phyloP scores from a whole-genome alignment of 176 grass and related monocot species.

The Carex myosuroides region DNA sequence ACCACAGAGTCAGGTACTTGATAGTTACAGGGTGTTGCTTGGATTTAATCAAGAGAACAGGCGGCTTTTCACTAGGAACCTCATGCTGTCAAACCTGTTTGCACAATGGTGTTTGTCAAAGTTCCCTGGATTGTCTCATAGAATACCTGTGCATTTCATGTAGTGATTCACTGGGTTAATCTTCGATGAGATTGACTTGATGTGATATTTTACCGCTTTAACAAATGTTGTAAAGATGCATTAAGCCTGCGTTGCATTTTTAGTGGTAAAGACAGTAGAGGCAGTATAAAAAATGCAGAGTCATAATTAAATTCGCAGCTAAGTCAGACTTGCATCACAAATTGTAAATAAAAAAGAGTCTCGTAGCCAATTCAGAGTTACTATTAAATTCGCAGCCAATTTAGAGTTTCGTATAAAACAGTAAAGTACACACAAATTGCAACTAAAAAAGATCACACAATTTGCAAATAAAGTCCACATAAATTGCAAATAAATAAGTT shows the following conservation, averaged over 20 bases:
- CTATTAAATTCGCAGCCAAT: too few species aligned
- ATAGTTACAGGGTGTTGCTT: neutral
- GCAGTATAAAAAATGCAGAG: neutral
- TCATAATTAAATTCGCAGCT: too few species aligned
- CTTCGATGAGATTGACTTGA: neutral
- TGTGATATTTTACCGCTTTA: neutral
- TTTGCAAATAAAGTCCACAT: too few species aligned
- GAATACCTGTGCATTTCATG: neutral
- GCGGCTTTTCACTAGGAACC: neutral
- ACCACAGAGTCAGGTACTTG: neutral
- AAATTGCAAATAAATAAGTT: too few species aligned
- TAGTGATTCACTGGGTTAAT: neutral
- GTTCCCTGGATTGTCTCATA: neutral
- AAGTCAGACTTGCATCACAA: too few species aligned
- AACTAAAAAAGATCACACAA: too few species aligned
- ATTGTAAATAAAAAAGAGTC: too few species aligned
- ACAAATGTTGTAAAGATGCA: neutral
- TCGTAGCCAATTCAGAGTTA: too few species aligned
- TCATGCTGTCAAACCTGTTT: neutral
- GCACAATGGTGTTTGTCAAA: neutral
- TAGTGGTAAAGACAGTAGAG: neutral
- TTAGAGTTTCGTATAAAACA: too few species aligned
- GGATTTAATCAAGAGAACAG: neutral
- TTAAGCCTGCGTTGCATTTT: neutral
- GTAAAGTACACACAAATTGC: too few species aligned